Percentiles rank a stretch among this genome's conserved stretches.
These are phyloP conservation scores for Phytophthora tentaculata DNA, from an alignment of 352 stramenopile species.

Conservation along the genomic window DNA sequence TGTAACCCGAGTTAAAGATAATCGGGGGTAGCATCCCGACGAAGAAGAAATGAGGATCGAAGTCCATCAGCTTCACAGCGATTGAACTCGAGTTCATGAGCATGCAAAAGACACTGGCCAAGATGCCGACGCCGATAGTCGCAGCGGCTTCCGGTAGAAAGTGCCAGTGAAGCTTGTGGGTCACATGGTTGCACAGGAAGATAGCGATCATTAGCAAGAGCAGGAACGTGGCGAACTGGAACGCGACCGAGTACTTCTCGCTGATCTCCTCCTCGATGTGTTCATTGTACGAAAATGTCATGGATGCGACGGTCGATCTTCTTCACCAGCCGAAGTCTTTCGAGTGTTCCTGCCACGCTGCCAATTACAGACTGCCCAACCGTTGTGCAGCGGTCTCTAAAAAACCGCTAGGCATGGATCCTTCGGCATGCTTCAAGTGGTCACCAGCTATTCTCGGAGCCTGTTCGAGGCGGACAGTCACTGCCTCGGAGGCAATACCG, in stretches of 20 bases:
- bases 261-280: conserved; percentile 51
- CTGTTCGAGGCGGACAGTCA: too few relatives aligned
- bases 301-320: conserved; percentile 11
- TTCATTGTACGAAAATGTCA: conserved; percentile 24
- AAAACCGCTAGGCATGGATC: conserved; percentile 18
- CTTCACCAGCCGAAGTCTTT: neutral
- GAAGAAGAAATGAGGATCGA: conserved; percentile 94
- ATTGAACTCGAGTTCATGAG: conserved; percentile 73
- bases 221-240: conserved; percentile 81
- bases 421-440: neutral
- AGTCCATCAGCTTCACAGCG: conserved; percentile 81
- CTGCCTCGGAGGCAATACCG: too few relatives aligned
- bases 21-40: conserved; percentile 93
- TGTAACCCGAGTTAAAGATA: conserved; percentile 95
- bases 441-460: conserved; percentile 14
- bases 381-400: conserved; percentile 11
- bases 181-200: conserved; percentile 81
- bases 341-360: neutral
- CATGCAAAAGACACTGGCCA: conserved; percentile 62
- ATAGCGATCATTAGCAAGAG: conserved; percentile 79
- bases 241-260: conserved; percentile 78
- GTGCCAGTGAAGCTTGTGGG: conserved; percentile 77
- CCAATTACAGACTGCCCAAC: conserved; percentile 27
- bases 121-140: conserved; percentile 67
- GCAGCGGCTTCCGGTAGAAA: conserved; percentile 76